phyloP scores from a whole-genome alignment of 2,329 filamentous ascomycete genomes.

The Calonectria leucothoes region DNA sequence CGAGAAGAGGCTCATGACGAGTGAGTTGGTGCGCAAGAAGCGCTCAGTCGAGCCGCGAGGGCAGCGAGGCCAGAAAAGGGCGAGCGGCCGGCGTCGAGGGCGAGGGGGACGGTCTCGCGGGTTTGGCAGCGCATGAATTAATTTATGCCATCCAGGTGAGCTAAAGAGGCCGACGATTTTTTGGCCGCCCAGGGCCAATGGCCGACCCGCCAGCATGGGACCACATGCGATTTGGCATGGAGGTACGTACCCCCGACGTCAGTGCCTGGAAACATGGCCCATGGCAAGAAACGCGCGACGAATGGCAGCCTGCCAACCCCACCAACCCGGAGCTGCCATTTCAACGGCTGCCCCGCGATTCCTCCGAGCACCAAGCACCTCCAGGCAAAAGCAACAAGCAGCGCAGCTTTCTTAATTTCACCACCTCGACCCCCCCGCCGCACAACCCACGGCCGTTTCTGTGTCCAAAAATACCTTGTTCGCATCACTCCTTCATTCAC shows the following conservation, averaged over 20 bases:
- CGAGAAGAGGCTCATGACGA: conserved; percentile 43
- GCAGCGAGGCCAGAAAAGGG: conserved; percentile 32
- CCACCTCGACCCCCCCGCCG: neutral
- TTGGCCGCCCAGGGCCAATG: conserved; percentile 14
- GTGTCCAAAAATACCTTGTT: neutral
- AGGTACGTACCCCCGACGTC: conserved; percentile 32
- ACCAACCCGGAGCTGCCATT: conserved; percentile 22
- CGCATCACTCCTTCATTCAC: neutral
- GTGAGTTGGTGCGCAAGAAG: conserved; percentile 34
- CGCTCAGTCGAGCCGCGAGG: conserved; percentile 38
- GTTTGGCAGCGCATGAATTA: conserved; percentile 39
- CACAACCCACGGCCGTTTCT: neutral
- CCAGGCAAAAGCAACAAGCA: conserved; percentile 13
- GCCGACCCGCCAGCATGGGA: neutral
- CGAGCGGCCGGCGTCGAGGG: conserved; percentile 11
- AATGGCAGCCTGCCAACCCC: conserved; percentile 35
- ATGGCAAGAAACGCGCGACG: conserved; percentile 20
- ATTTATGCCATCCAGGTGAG: conserved; percentile 30
- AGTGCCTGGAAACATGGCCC: neutral
- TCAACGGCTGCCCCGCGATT: conserved; percentile 26
- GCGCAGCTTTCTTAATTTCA: neutral
- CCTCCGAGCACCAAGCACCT: neutral
- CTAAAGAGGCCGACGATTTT: conserved; percentile 36
- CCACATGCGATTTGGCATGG: neutral
- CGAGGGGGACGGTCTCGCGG: conserved; percentile 34